These are phyloP conservation scores for Linnemannia exigua DNA, from an alignment of 192 early-diverging fungal species.

Conservation along the genomic window DNA sequence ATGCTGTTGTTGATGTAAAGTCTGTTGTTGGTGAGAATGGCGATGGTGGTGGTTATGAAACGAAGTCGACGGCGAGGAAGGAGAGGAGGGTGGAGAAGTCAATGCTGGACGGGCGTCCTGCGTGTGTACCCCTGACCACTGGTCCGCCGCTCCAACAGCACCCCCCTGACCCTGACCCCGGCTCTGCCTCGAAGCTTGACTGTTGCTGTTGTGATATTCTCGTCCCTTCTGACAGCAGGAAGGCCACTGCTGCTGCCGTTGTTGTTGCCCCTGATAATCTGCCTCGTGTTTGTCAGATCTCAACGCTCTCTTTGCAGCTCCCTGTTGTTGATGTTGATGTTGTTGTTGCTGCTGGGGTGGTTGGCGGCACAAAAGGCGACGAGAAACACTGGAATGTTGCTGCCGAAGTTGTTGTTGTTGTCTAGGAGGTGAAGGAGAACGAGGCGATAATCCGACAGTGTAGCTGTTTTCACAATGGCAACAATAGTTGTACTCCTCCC, in stretches of 20 bases:
- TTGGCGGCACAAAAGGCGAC: slow-evolving; percentile 17
- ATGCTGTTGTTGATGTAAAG: neutral
- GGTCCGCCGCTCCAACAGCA: neutral
- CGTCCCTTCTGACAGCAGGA: neutral
- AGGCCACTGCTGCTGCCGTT: neutral
- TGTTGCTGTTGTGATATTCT: neutral
- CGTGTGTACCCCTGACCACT: neutral
- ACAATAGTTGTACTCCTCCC: neutral
- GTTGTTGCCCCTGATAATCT: slow-evolving; percentile 1
- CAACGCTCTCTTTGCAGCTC: slow-evolving; percentile 10
- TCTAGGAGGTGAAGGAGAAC: neutral
- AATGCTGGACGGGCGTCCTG: neutral
- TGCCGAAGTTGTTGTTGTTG: slow-evolving; percentile 14
- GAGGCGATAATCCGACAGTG: neutral
- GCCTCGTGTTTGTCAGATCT: neutral
- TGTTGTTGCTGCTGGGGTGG: neutral
- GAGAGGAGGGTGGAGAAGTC: slow-evolving; percentile 3
- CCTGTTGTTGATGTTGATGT: slow-evolving; percentile 12
- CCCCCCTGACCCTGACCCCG: slow-evolving; percentile 12
- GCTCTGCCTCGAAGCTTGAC: neutral
- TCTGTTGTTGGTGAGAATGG: neutral
- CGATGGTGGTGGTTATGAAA: neutral
- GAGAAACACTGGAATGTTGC: slow-evolving; percentile 9
- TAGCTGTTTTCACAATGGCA: neutral
- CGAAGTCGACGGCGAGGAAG: neutral